A percentile compares a stretch with the other conserved stretches of the same genome.
phyloP scores from a whole-genome alignment of 2,329 filamentous ascomycete species.

The Paracorniculantispora psalliotae region DNA sequence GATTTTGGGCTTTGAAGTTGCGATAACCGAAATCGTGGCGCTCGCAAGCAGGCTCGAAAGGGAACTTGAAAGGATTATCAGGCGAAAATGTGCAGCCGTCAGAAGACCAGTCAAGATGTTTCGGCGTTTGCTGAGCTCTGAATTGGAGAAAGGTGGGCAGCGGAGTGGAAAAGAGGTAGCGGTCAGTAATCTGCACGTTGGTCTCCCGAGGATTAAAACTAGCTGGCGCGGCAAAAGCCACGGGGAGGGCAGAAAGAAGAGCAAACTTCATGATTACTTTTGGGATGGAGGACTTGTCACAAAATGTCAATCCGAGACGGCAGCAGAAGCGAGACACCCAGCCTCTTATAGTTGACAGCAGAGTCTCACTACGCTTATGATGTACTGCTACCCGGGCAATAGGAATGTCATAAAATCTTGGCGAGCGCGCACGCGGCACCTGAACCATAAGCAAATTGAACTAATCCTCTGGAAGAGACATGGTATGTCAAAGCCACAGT shows the following conservation, averaged over 20 bases:
- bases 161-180: not conserved
- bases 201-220: constrained; percentile 22
- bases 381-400: not conserved
- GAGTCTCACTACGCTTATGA: not conserved
- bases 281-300: not conserved
- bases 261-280: constrained; percentile 5
- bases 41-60: constrained; percentile 27
- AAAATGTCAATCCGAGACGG: not conserved
- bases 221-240: constrained; percentile 25
- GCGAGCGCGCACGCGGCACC: too few species aligned
- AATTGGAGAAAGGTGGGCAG: not conserved
- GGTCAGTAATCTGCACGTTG: constrained; percentile 1
- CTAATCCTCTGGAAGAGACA: not conserved
- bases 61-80: constrained; percentile 22
- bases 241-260: not conserved
- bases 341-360: not conserved
- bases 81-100: constrained; percentile 23
- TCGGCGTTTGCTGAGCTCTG: not conserved
- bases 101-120: constrained; percentile 18
- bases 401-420: not conserved
- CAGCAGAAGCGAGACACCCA: too few species aligned
- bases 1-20: constrained; percentile 28
- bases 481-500: not conserved
- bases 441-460: not conserved
- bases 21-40: constrained; percentile 41